These are phyloP conservation scores for Botrytis galanthina DNA, from an alignment of 2,329 filamentous ascomycete genomes.

Conservation along the genomic window DNA sequence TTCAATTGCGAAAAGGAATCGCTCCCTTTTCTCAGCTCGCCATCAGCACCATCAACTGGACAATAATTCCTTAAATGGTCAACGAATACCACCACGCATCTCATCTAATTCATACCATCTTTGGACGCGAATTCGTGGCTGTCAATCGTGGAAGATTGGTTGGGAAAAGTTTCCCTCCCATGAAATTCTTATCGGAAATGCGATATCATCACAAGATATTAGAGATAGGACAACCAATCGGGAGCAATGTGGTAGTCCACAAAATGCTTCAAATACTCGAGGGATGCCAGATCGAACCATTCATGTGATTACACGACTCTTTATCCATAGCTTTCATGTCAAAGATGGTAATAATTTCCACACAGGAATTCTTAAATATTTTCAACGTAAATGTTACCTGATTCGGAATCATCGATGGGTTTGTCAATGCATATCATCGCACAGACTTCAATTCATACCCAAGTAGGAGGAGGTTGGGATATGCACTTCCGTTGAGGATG, in stretches of 20 bases:
- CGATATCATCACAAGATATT: constrained; percentile 2
- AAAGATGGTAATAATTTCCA: constrained; percentile 11
- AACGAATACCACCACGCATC: not conserved
- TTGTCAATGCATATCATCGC: not conserved
- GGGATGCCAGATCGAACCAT: constrained; percentile 1
- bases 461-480: not conserved
- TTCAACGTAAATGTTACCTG: not conserved
- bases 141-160: not conserved
- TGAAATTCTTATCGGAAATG: constrained; percentile 2
- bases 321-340: not conserved
- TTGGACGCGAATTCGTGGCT: not conserved
- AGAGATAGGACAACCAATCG: not conserved
- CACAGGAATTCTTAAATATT: not conserved
- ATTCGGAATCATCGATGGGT: not conserved
- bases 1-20: not conserved
- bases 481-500: not conserved
- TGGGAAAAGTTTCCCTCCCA: constrained; percentile 8
- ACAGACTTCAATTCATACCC: constrained; percentile 5
- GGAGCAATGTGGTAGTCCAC: constrained; percentile 4
- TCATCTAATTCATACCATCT: not conserved
- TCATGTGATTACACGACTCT: constrained; percentile 16
- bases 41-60: not conserved
- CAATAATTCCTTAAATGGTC: not conserved
- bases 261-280: constrained; percentile 1
- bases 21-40: not conserved